Evolutionary conservation across 2,329 filamentous ascomycete genomes (phyloP).

Genomic region (Nemania sp.): DNA sequence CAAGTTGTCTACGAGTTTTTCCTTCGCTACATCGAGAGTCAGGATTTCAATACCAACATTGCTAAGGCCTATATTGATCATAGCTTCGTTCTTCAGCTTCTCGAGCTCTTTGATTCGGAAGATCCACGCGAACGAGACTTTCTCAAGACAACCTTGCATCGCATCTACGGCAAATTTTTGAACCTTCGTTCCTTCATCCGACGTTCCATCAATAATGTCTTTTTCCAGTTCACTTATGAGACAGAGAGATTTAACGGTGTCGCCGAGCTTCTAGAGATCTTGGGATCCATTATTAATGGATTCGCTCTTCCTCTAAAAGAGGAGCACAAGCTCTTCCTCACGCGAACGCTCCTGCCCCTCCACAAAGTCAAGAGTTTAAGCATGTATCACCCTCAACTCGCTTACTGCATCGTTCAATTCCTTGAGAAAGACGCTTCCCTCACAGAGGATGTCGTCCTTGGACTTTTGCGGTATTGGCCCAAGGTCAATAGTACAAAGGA

Average conservation of each 20-base stretch:
- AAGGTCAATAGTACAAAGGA: conserved; percentile 99
- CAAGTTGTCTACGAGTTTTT: conserved; percentile 99
- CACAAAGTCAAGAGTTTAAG: conserved; percentile 99
- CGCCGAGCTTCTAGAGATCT: conserved; percentile 91
- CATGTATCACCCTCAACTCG: conserved; percentile 99
- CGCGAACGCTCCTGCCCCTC: conserved; percentile 85
- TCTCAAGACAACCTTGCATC: conserved; percentile 94
- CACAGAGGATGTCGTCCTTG: conserved; percentile 96
- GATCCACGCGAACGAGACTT: conserved; percentile 96
- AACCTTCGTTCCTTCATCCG: conserved; percentile 97
- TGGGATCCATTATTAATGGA: conserved; percentile 98
- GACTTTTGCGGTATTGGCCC: conserved; percentile 94
- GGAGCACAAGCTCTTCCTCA: conserved; percentile 97
- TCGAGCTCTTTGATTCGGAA: conserved; percentile 98
- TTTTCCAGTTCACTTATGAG: conserved; percentile 99
- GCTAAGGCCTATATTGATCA: conserved; percentile 99
- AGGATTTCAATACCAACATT: conserved; percentile 99
- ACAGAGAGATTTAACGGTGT: conserved; percentile 99
- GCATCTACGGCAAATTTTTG: conserved; percentile 98
- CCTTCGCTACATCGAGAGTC: conserved; percentile 96
- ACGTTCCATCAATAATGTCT: conserved; percentile 99
- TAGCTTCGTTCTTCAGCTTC: conserved; percentile 90
- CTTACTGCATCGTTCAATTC: conserved; percentile 99
- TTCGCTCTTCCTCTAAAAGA: conserved; percentile 97
- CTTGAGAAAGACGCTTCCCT: conserved; percentile 95